Conservation (phyloP, 306 rosid genomes). For the Trifolium fragiferum region DNA sequence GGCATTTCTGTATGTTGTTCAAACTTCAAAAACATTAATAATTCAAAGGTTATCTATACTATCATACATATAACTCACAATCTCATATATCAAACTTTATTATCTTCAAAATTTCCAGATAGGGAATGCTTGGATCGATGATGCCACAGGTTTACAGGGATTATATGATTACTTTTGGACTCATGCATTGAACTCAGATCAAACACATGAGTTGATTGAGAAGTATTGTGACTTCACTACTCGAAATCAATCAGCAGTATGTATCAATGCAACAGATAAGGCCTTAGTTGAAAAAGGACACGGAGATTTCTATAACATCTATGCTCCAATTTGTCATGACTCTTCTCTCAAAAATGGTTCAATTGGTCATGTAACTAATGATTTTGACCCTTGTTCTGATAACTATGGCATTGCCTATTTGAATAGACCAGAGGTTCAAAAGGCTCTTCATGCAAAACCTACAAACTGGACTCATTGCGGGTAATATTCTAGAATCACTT, state of each 20-base stretch:
- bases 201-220: conserved; percentile 52
- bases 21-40: not conserved
- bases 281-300: conserved; percentile 37
- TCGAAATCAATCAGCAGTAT: conserved; percentile 16
- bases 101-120: conserved; percentile 41
- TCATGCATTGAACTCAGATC: conserved; percentile 63
- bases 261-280: conserved; percentile 17
- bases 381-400: conserved; percentile 61
- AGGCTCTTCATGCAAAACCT: conserved; percentile 58
- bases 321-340: conserved; percentile 54
- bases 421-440: conserved; percentile 60
- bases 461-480: conserved; percentile 55
- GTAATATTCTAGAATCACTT: conserved; percentile 35
- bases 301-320: conserved; percentile 49
- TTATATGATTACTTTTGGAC: conserved; percentile 53
- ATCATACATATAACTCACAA: not conserved
- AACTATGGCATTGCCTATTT: conserved; percentile 47
- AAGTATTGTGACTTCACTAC: conserved; percentile 51
- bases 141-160: conserved; percentile 32
- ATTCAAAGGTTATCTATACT: not conserved
- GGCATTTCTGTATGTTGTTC: conserved; percentile 57
- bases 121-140: conserved; percentile 68
- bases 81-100: not conserved
- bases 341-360: conserved; percentile 38
- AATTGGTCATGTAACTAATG: conserved; percentile 49